Evolutionary conservation across 106 monocot species (phyloP), one percentile per base, ranked within the genome.

Genomic region (Dendrobium nobile): DNA sequence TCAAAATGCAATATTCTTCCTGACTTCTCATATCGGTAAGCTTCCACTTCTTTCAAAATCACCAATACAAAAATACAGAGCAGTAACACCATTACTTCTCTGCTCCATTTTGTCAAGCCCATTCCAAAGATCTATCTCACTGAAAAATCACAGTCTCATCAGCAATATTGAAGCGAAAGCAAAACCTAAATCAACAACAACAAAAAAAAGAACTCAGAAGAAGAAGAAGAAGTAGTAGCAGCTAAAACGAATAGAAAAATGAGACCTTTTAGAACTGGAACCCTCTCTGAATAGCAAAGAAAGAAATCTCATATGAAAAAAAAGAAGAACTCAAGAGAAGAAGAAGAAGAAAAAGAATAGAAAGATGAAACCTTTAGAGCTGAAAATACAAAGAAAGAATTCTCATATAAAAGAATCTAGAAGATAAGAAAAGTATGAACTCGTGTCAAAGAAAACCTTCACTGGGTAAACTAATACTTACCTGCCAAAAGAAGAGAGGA

Each of bases 371-470:
- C 37, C 37, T 37, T 37, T 37, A 37, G 37, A 37, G 37, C 37
- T 37, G 37, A 37, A 37, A 37, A 2, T 37, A 37, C 51, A 15
- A 51, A 51, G 51, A 51, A 51, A 61, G 22, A n/a, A 22, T 0
- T 61, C 20, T 70, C 24, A 33, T 11, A 5, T 15, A 0, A 22
- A 70, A 40, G 33, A 70, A 70, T 70, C 31, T 15, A 37, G 33
- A 70, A 70, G 70, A 20, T 70, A 13, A 70, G 37, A 9, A 15
- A 70, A 22, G 5, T 70, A 22, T 7, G 4, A 70, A 70, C 70
- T 33, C 70, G 70, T 70, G 70, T 70, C 70, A 70, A 70, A 70
- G 33, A 70, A 70, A 70, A 37, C 70, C 28, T 24, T 22, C 24
- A 33, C 70, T 17, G 22, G 22, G 61, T 22, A 22, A 61, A 61